Evolutionary conservation across 2,329 filamentous ascomycete species (phyloP).

Genomic region (Beauveria rudraprayagi): DNA sequence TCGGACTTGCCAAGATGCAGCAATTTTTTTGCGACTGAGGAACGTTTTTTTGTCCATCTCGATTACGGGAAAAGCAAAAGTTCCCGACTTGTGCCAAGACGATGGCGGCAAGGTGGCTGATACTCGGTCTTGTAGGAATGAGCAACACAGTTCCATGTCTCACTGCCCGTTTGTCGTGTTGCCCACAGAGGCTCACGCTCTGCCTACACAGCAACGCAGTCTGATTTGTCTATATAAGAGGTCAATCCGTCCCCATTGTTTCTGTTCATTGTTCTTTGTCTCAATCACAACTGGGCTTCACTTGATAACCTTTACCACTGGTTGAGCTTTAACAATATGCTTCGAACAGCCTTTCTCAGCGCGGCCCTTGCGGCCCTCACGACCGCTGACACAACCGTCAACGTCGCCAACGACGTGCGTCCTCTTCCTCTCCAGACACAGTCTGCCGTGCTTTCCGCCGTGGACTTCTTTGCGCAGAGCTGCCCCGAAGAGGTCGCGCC

Average conservation of each 20-base stretch:
- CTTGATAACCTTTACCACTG: too few species aligned
- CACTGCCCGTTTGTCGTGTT: neutral
- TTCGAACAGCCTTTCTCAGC: slow-evolving; percentile 6
- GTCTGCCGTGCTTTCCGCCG: slow-evolving; percentile 19
- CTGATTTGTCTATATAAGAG: neutral
- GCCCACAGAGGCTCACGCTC: neutral
- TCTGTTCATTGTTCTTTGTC: neutral
- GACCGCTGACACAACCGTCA: slow-evolving; percentile 14
- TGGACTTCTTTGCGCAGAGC: slow-evolving; percentile 24
- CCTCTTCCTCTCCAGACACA: slow-evolving; percentile 19
- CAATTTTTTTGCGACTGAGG: neutral
- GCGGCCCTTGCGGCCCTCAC: slow-evolving; percentile 11
- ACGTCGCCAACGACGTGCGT: slow-evolving; percentile 21
- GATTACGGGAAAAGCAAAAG: neutral
- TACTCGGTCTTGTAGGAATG: neutral
- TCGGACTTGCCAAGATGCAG: neutral
- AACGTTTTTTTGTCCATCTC: too few species aligned
- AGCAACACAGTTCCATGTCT: neutral
- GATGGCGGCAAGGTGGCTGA: neutral
- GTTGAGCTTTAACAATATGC: neutral
- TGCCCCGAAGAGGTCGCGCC: slow-evolving; percentile 25
- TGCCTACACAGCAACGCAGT: neutral
- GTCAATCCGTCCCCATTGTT: neutral
- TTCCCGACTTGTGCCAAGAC: neutral
- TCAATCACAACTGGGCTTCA: neutral